Evolutionary conservation across 2,329 filamentous ascomycete species (phyloP), one percentile per base, ranked within the genome.

Genomic region (Calycina marina): DNA sequence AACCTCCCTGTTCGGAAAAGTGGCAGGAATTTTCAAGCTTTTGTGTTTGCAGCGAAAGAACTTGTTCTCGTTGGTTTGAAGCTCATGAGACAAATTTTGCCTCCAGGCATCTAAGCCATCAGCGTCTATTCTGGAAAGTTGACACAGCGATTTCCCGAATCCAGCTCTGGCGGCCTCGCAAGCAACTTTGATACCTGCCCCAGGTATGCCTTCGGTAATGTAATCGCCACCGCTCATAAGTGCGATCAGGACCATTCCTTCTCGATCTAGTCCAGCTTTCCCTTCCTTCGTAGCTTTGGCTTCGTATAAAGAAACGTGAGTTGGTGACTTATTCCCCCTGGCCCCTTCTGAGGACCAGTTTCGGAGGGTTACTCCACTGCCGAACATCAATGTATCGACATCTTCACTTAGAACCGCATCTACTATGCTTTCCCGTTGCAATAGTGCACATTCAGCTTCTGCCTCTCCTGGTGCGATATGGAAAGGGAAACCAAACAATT

Each of bases 341-440:
- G 62, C 66, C 9, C 64, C 66, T 50, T 92, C 83, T 3, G 80
- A 68, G 0, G 81, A 81, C 76, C 83, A 94, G 47, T 84, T 88
- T 31, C 84, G 69, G 25, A 94, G 58, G 0, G 80, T 88, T 22
- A 72, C 58, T 0, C 70, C 75, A 41, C 84, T 90, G 1, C 90
- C 90, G 58, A 96, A 96, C 88, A 96, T 96, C 47, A 96, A 70
- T 2, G 88, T 90, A 52, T 98, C 90, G 26, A 94, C 85, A 61
- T 98, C 90, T 53, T 98, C 86, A 53, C 83, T 94, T 46, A 98
- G 63, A 2, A 96, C 90, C 0, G 83, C 88, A 54, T 98, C 90
- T 1, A 93, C 86, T 6, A 93, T 62, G 1, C 84, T 85, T 28
- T 77, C 68, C 37, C 68, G 66, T 50, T 98, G 86, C 3, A 98